Base-by-base conservation (phyloP, 148 eudicot genomes). In the Camellia lanceoleosa region DNA sequence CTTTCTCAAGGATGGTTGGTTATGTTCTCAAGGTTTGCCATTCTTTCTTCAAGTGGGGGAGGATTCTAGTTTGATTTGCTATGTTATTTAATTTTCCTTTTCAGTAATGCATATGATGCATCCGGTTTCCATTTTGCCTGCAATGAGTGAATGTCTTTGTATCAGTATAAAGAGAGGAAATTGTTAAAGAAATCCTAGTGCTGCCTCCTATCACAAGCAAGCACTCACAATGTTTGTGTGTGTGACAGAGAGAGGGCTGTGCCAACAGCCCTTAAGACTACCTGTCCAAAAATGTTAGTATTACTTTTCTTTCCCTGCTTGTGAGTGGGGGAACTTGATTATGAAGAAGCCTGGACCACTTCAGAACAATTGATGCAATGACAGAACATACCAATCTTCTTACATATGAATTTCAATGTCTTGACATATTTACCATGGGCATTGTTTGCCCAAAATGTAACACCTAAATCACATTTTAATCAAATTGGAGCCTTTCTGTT, bases 1-100 rank as follows among this genome's bases (percentile, higher is more conserved):
- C 94, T 86, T 92, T 89, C 85, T 94, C 98, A 0, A 94, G 91
- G 86, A 92, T 92, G 97, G 98, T 94, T 80, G 98, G 97, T 75
- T 92, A 86, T 88, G 92, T 94, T 79, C 95, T 93, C 30, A 77
- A 93, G 97, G 95, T 93, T 69, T 71, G 91, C 81, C 78, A 20
- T 14, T 69, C 16, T 4, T 71, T 54, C 63, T 76, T 75, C 66
- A 9, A 58, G 78, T 59, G 10, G n/a, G 44, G 10, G 44, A 43
- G 54, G 54, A 63, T 43, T 56, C 55, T 44, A 46, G 19, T 18
- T 76, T 62, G 78, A 44, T 76, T n/a, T 60, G 14, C 41, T 46
- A 6, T 73, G 56, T 60, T 58, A 71, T 71, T 30, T 47, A 5
- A 19, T 18, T 46, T 47, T 2, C 0, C 19, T 47, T n/a, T 43